phyloP scores from a whole-genome alignment of 78 protist genomes.

The Speleostelium caveatum region DNA sequence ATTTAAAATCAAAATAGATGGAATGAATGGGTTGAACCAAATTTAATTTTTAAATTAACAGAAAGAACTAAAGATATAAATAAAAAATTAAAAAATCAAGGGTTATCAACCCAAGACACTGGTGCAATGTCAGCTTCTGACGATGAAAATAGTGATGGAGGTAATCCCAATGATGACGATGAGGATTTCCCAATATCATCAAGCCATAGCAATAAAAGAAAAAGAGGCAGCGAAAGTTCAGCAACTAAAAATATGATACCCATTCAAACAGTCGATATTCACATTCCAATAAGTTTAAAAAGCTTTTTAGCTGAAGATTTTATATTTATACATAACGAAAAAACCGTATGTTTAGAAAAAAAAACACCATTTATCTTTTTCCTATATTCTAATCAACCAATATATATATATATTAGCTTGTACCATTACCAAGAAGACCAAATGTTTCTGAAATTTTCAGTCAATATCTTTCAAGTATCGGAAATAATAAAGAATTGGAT shows the following conservation, averaged over 20 bases:
- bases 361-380: too few relatives aligned
- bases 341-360: conserved; percentile 40
- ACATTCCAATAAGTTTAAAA: conserved; percentile 18
- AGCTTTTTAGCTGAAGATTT: conserved; percentile 36
- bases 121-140: neutral
- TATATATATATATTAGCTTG: conserved; percentile 9
- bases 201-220: neutral
- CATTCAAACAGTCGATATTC: neutral
- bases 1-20: conserved; percentile 25
- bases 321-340: conserved; percentile 28
- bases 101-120: neutral
- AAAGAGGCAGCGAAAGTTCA: neutral
- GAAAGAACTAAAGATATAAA: conserved; percentile 26
- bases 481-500: neutral
- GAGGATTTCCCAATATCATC: neutral
- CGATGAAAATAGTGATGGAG: neutral
- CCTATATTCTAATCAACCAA: too few relatives aligned
- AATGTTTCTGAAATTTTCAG: conserved; percentile 14
- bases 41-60: conserved; percentile 17
- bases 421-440: conserved; percentile 43
- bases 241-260: neutral
- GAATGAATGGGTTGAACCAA: conserved; percentile 41
- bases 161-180: neutral
- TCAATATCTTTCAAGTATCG: neutral
- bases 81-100: neutral